These are phyloP conservation scores for Leishmania major DNA, from an alignment of 208 protist species.

Conservation along the genomic window DNA sequence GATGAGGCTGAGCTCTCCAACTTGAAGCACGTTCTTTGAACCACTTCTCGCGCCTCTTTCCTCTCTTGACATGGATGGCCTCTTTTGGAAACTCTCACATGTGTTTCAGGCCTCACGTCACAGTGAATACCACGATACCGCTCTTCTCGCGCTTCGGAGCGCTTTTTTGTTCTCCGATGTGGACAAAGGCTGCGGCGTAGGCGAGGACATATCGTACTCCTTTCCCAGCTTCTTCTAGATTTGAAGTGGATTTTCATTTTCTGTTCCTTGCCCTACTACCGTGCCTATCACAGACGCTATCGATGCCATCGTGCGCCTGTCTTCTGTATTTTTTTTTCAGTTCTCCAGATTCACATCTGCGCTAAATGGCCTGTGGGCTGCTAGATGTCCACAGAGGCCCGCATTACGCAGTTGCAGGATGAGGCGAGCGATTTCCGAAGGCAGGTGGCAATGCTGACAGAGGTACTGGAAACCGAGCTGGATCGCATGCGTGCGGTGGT, in stretches of 20 bases:
- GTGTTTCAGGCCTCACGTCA: neutral
- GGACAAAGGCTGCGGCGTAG: neutral
- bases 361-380: neutral
- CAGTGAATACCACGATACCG: neutral
- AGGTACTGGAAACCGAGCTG: slow-evolving; percentile 12
- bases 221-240: neutral
- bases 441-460: slow-evolving; percentile 13
- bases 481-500: slow-evolving; percentile 10
- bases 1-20: neutral
- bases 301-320: neutral
- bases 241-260: neutral
- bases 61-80: neutral
- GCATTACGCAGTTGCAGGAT: slow-evolving; percentile 18
- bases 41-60: neutral
- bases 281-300: neutral
- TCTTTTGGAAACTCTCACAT: neutral
- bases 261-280: neutral
- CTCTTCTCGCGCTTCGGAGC: neutral
- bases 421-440: slow-evolving; percentile 13
- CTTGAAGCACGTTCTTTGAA: neutral
- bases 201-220: neutral
- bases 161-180: neutral
- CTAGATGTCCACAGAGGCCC: slow-evolving; percentile 12
- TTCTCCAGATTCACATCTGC: neutral
- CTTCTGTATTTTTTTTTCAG: neutral